Evolutionary conservation across 2,329 filamentous ascomycete species (phyloP), one percentile per base, ranked within the genome.

Genomic region (Exophiala calicioides): DNA sequence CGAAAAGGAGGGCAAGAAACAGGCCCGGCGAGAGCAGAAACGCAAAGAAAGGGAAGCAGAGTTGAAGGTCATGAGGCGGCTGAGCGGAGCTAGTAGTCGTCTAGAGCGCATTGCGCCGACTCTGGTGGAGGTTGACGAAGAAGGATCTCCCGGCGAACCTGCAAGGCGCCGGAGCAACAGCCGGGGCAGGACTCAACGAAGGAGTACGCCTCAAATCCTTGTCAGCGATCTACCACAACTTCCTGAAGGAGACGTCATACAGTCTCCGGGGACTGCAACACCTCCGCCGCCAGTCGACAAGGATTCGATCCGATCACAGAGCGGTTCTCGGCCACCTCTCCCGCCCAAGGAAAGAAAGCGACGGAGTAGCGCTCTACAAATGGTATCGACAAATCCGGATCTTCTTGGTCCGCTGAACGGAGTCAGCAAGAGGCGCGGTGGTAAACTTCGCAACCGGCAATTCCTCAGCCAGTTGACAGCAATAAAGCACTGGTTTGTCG

Each of bases 1-100:
- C 7, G 93, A 97, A 62, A 98, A 97, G 65, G 93, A 98, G 63
- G 82, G 90, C 64, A 82, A 90, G 6, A 98, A 98, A 67, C 84
- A 90, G 55, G 78, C 73, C 52, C 78, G 90, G 51, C 77, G 85
- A 53, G 90, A 96, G 60, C 80, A 82, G 42, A 96, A 91, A 63
- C 81, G 91, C 6, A 89, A 80, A 62, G 90, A 97, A 64, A 84
- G 82, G 58, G 90, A 98, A 60, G 77, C 79, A 1, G 89, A 97
- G 61, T 82, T 82, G 46, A 85, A 89, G 64, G 88, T 82, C 52
- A 75, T 93, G 21, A 79, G 90, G 41, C 82, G 91, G 30, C 74
- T 97, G 34, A 97, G 93, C 53, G 88, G 88, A 46, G 90, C 91
- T 4, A 96, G 90, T 47, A 91, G 88, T 64, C 84, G 90, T 24